These are phyloP conservation scores for Hypoxylon sp. DNA, from an alignment of 2,329 filamentous ascomycete genomes.

Conservation along the genomic window DNA sequence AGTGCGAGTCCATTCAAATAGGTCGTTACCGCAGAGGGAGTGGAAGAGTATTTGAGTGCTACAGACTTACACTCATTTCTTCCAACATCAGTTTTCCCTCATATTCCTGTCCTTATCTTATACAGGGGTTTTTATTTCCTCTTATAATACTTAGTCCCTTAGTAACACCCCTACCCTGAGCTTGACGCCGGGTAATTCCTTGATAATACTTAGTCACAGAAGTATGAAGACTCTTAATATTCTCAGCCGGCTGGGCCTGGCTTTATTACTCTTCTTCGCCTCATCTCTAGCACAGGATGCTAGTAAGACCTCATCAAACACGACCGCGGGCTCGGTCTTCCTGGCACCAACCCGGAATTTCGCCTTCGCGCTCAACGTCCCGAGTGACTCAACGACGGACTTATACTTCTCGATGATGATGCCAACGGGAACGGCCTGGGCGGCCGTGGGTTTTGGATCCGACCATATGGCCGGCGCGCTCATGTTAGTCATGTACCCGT, in stretches of 20 bases:
- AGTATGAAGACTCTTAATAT: slow-evolving; percentile 33
- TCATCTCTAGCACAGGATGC: slow-evolving; percentile 41
- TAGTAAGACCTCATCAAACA: slow-evolving; percentile 30
- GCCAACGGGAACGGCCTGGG: slow-evolving; percentile 64
- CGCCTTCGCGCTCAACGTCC: slow-evolving; percentile 80
- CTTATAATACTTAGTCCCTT: slow-evolving; percentile 13
- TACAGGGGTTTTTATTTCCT: not conserved
- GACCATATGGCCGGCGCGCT: slow-evolving; percentile 67
- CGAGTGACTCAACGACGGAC: slow-evolving; percentile 71
- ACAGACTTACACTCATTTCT: not conserved
- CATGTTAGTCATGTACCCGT: slow-evolving; percentile 69
- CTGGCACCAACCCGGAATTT: slow-evolving; percentile 53
- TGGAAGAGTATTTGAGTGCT: slow-evolving; percentile 15
- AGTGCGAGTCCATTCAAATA: slow-evolving; percentile 29
- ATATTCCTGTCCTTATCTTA: slow-evolving; percentile 1
- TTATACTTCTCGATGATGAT: slow-evolving; percentile 70
- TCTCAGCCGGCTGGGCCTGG: slow-evolving; percentile 45
- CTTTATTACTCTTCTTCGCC: slow-evolving; percentile 28
- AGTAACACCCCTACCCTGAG: not conserved
- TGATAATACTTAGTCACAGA: slow-evolving; percentile 1
- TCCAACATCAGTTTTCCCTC: not conserved
- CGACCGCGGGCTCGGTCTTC: slow-evolving; percentile 49
- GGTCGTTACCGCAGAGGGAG: not conserved
- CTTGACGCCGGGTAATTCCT: slow-evolving; percentile 18
- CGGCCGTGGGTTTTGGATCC: slow-evolving; percentile 68